Evolutionary conservation across 768 basidiomycete species (phyloP).

Genomic region (Guyanaporus albipodus): DNA sequence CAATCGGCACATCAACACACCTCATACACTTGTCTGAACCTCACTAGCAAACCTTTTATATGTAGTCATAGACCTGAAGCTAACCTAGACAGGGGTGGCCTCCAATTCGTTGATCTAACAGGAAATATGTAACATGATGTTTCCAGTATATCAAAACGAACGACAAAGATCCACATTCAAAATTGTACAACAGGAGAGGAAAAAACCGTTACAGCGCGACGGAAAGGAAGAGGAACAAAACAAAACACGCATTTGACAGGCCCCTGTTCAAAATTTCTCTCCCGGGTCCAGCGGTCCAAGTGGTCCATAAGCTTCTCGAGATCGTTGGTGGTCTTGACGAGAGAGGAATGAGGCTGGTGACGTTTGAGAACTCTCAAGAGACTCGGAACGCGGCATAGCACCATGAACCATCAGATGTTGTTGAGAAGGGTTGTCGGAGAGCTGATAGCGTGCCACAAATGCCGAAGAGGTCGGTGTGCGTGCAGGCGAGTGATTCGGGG

Average conservation of each 20-base stretch:
- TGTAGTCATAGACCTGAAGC: too few species aligned
- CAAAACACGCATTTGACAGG: slow-evolving; percentile 8
- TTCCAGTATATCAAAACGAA: slow-evolving; percentile 1
- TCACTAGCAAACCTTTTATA: background rate
- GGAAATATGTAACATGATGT: background rate
- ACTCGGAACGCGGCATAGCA: slow-evolving; percentile 48
- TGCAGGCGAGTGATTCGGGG: slow-evolving; percentile 48
- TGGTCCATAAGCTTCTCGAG: slow-evolving; percentile 42
- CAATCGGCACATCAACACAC: background rate
- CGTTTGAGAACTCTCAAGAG: slow-evolving; percentile 26
- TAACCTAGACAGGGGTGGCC: too few species aligned
- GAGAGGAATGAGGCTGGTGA: slow-evolving; percentile 34
- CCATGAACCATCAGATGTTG: slow-evolving; percentile 44
- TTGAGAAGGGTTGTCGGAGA: slow-evolving; percentile 50
- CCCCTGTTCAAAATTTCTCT: slow-evolving; percentile 42
- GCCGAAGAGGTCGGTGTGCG: slow-evolving; percentile 28
- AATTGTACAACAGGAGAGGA: slow-evolving; percentile 14
- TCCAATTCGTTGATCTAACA: too few species aligned
- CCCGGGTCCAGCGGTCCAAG: slow-evolving; percentile 61
- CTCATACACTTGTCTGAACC: background rate
- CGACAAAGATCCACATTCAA: slow-evolving; percentile 1
- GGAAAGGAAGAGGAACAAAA: background rate
- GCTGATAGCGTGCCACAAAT: slow-evolving; percentile 56
- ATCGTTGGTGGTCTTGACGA: slow-evolving; percentile 26
- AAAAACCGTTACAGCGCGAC: slow-evolving; percentile 15